A percentile compares a stretch with the other conserved stretches of the same genome.
Evolutionary conservation across 192 early-diverging fungal species (phyloP).

Genomic region (Linderina pennispora): DNA sequence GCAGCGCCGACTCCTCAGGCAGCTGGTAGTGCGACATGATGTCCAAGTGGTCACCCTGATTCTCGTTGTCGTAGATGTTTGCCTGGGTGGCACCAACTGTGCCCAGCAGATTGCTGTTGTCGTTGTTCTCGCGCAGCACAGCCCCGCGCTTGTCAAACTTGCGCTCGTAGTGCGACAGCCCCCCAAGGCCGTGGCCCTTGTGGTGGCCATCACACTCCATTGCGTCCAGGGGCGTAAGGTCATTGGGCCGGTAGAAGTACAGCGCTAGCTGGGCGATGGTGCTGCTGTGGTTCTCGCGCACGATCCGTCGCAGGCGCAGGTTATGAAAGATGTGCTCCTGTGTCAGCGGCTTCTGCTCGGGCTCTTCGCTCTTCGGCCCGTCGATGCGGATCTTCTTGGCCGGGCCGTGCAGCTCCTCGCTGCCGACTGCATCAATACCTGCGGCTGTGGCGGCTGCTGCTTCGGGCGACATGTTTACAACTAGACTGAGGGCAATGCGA

Average conservation of each 20-base stretch:
- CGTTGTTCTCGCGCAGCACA: constrained; percentile 54
- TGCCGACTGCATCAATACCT: background rate
- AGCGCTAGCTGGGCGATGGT: constrained; percentile 71
- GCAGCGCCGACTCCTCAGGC: constrained; percentile 7
- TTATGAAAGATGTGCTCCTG: constrained; percentile 62
- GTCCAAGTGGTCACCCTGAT: constrained; percentile 89
- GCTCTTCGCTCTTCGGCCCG: constrained; percentile 15
- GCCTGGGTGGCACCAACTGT: constrained; percentile 67
- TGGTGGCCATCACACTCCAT: background rate
- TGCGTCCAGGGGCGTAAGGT: constrained; percentile 17
- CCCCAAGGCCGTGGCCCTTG: constrained; percentile 25
- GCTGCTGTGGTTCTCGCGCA: constrained; percentile 83
- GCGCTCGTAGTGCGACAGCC: constrained; percentile 49
- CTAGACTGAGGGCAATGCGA: too few relatives aligned
- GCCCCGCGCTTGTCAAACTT: constrained; percentile 67
- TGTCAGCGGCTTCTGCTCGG: constrained; percentile 24
- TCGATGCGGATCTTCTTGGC: constrained; percentile 34
- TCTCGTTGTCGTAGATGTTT: constrained; percentile 89
- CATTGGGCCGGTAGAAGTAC: constrained; percentile 57
- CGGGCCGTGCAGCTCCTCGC: constrained; percentile 9
- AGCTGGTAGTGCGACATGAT: constrained; percentile 88
- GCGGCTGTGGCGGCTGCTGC: background rate
- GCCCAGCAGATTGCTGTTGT: constrained; percentile 70
- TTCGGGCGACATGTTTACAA: too few relatives aligned
- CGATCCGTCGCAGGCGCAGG: constrained; percentile 74